Evolutionary conservation across 176 grass and related monocot species (phyloP), one percentile per base, ranked within the genome.

Genomic region (Pontederia paniculata): DNA sequence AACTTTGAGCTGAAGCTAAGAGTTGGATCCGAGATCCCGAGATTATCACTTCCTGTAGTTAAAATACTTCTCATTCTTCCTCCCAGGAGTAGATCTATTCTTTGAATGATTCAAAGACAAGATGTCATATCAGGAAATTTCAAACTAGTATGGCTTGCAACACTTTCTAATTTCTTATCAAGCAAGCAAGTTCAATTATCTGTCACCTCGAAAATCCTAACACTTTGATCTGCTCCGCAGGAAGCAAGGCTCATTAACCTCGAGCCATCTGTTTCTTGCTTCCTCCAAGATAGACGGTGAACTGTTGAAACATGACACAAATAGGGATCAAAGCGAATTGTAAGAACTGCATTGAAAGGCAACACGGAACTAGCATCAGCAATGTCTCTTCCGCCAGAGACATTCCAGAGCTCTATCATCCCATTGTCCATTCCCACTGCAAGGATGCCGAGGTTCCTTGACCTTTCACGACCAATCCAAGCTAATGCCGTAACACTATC

Each of bases 401-500:
- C 45, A 47, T 58, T 77, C 93, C 93, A 97, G 17, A 97, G 80
- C 77, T 97, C 93, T 16, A 97, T 81, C 19, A 91, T 66, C 50
- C 93, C 93, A 71, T 91, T 79, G 58, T 91, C 93, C 93, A 97
- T 88, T 43, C 83, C 93, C 16, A 91, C 45, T 41, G 86, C 82
- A 66, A 97, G 68, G 57, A 82, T 56, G 23, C 91, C 79, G 21
- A 74, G 49, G 77, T 80, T 83, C 43, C 21, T 45, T 50, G 85
- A 66, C 20, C 19, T 62, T 13, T 95, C 85, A 73, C 45, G 37
- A n/a, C 80, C 74, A 37, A 78, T 60, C 93, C 93, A 91, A 23
- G 93, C 69, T 57, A 97, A 76, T 58, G 93, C 83, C 21, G 93
- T 97, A n/a, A 97, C 93, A 67, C 93, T 97, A 56, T 91, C 86